A percentile compares a stretch with the other conserved stretches of the same genome.
phyloP scores from a whole-genome alignment of 2,329 filamentous ascomycete genomes.

The Ophiostoma sp. region DNA sequence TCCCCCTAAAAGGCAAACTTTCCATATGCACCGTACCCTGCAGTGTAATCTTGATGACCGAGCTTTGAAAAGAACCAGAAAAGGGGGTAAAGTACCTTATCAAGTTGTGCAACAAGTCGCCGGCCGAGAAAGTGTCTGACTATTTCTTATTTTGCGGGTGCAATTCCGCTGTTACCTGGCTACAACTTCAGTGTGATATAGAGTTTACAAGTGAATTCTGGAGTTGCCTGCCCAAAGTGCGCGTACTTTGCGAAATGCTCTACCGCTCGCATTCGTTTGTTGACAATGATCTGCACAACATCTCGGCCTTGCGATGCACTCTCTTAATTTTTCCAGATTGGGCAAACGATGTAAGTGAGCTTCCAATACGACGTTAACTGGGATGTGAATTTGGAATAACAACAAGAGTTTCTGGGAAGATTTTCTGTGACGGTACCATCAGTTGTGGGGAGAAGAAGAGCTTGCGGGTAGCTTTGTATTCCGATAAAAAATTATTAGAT shows the following conservation, averaged over 20 bases:
- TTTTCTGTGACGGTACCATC: neutral
- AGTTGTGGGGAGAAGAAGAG: neutral
- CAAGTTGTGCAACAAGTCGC: neutral
- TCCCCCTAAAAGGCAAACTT: neutral
- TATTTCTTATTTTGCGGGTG: conserved; percentile 5
- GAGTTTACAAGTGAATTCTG: neutral
- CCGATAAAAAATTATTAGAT: neutral
- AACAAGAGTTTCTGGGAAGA: neutral
- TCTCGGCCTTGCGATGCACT: neutral
- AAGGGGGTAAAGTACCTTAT: neutral
- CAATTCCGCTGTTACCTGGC: conserved; percentile 1
- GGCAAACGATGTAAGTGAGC: neutral
- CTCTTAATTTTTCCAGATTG: neutral
- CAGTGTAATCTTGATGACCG: neutral
- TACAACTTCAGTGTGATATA: neutral
- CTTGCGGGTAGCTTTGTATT: neutral
- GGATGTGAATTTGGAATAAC: conserved; percentile 1
- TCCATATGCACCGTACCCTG: conserved; percentile 10
- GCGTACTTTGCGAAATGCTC: neutral
- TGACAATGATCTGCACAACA: neutral
- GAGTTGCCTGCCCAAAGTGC: neutral
- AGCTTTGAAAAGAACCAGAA: neutral
- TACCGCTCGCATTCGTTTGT: neutral
- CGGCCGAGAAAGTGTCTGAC: neutral
- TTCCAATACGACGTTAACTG: neutral